These are phyloP conservation scores for Fusarium devonianum DNA, from an alignment of 2,329 filamentous ascomycete species.

Conservation along the genomic window DNA sequence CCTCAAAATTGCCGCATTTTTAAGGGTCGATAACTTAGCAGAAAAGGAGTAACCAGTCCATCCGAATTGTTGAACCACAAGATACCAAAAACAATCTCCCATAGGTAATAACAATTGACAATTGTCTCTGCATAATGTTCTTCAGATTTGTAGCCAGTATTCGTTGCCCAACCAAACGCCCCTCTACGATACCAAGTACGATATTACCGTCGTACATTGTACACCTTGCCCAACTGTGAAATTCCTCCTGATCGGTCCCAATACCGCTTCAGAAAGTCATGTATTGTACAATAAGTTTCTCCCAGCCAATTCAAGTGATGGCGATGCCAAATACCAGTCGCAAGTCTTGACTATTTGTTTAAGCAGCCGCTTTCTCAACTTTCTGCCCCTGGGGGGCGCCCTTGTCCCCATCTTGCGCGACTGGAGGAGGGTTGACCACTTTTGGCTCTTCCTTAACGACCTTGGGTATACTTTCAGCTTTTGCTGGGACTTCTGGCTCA, in stretches of 20 bases:
- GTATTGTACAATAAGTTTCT: slow-evolving; percentile 30
- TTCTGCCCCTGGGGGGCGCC: slow-evolving; percentile 20
- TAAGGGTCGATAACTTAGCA: no score
- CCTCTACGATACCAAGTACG: slow-evolving; percentile 20
- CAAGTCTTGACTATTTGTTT: background rate
- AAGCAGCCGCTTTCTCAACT: slow-evolving; percentile 24
- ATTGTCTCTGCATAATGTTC: no score
- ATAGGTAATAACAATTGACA: no score
- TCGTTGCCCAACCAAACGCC: slow-evolving; percentile 36
- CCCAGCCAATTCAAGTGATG: background rate
- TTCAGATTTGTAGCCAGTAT: slow-evolving; percentile 16
- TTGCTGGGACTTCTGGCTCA: slow-evolving; percentile 14
- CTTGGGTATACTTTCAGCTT: slow-evolving; percentile 12
- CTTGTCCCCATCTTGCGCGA: slow-evolving; percentile 10
- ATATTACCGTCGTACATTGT: slow-evolving; percentile 9
- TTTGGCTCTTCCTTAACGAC: slow-evolving; percentile 15
- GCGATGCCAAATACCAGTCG: background rate
- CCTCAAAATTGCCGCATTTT: no score
- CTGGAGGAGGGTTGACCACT: slow-evolving; percentile 7
- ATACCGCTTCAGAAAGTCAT: slow-evolving; percentile 18
- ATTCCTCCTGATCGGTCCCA: slow-evolving; percentile 1
- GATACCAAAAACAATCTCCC: no score
- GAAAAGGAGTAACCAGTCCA: no score
- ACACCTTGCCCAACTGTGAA: slow-evolving; percentile 7
- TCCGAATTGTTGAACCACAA: no score